phyloP scores from a whole-genome alignment of 345 rosid species.

The Euphorbia peplus region DNA sequence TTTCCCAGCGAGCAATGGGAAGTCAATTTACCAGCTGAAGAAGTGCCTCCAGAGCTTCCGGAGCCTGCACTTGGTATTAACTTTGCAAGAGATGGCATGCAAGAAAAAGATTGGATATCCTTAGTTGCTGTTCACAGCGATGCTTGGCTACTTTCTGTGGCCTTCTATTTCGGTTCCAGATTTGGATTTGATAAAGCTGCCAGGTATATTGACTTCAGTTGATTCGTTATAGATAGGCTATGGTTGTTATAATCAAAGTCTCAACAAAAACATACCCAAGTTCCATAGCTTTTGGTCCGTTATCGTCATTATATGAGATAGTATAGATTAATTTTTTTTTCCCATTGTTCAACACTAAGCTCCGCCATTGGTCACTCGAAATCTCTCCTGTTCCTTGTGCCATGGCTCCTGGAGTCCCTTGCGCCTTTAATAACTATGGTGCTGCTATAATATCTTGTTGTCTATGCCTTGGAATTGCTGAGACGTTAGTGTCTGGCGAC shows the following conservation, averaged over 20 bases:
- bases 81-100: slow-evolving; percentile 85
- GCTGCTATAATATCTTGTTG: background rate
- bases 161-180: slow-evolving; percentile 78
- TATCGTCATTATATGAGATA: too few relatives aligned
- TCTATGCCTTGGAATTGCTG: background rate
- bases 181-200: slow-evolving; percentile 64
- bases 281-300: too few relatives aligned
- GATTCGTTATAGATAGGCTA: background rate
- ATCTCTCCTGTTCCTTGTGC: too few relatives aligned
- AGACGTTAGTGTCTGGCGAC: background rate
- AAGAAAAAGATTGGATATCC: slow-evolving; percentile 76
- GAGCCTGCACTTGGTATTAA: slow-evolving; percentile 90
- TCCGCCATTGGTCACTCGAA: too few relatives aligned
- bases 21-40: slow-evolving; percentile 83
- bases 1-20: slow-evolving; percentile 74
- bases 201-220: slow-evolving; percentile 39
- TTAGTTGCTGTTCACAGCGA: slow-evolving; percentile 85
- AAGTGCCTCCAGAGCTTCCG: slow-evolving; percentile 90
- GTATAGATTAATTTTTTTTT: too few relatives aligned
- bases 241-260: background rate
- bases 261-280: too few relatives aligned
- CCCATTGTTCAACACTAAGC: too few relatives aligned
- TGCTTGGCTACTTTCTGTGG: slow-evolving; percentile 71
- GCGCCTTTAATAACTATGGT: too few relatives aligned
- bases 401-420: too few relatives aligned